Conservation (phyloP, 1,284 basidiomycete genomes). For the Lignosus rhinocerotis region DNA sequence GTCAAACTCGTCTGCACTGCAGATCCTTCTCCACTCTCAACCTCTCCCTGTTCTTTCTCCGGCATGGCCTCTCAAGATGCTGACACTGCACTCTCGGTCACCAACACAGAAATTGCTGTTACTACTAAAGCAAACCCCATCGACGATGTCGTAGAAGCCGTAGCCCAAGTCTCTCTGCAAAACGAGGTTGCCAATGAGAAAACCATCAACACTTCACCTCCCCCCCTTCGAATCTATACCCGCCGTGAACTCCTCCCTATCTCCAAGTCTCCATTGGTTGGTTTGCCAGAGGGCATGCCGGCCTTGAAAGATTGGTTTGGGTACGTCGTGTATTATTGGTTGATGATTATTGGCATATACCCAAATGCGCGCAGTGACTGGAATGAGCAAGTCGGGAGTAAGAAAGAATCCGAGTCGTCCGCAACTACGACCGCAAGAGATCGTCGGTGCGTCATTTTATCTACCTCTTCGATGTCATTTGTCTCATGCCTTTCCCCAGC, state of each 20-base stretch:
- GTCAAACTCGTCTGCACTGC: slow-evolving; percentile 17
- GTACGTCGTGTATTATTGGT: slow-evolving; percentile 43
- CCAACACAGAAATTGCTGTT: slow-evolving; percentile 13
- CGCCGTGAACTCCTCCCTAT: slow-evolving; percentile 67
- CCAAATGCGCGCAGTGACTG: slow-evolving; percentile 38
- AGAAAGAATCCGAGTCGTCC: slow-evolving; percentile 66
- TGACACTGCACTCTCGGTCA: slow-evolving; percentile 6
- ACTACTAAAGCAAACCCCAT: slow-evolving; percentile 24
- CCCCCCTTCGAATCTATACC: slow-evolving; percentile 62
- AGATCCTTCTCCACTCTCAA: slow-evolving; percentile 9
- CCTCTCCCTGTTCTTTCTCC: slow-evolving; percentile 6
- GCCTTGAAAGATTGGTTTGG: slow-evolving; percentile 86
- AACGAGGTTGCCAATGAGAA: slow-evolving; percentile 31
- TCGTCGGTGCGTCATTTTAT: slow-evolving; percentile 48
- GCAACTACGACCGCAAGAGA: slow-evolving; percentile 56
- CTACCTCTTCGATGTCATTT: neutral
- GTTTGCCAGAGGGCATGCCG: slow-evolving; percentile 74
- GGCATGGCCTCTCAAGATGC: slow-evolving; percentile 30
- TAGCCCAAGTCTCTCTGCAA: slow-evolving; percentile 40
- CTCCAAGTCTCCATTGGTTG: slow-evolving; percentile 76
- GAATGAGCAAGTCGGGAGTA: slow-evolving; percentile 60
- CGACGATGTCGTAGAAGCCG: slow-evolving; percentile 35
- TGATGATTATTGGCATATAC: slow-evolving; percentile 21
- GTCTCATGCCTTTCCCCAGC: slow-evolving; percentile 37
- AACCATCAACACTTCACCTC: slow-evolving; percentile 32